phyloP scores from a whole-genome alignment of 306 rosid genomes.

The Acacia confusa region DNA sequence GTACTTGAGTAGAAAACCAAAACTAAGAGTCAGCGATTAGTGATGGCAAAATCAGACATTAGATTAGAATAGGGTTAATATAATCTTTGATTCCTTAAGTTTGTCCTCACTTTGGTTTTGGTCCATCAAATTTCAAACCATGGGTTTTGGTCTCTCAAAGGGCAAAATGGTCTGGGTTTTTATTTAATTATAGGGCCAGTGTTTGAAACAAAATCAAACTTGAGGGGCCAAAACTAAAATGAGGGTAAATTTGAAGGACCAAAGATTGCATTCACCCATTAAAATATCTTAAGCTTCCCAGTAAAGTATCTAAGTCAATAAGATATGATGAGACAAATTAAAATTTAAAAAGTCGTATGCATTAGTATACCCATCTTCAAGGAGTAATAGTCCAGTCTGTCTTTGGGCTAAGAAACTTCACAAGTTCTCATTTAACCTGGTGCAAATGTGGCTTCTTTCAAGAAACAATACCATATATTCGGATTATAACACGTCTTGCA shows the following conservation, averaged over 20 bases:
- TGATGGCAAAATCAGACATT: slow-evolving; percentile 15
- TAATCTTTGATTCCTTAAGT: too few relatives aligned
- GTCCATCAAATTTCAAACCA: too few relatives aligned
- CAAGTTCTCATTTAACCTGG: background rate
- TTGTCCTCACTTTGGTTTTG: too few relatives aligned
- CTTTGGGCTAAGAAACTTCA: background rate
- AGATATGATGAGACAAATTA: background rate
- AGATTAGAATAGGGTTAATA: background rate
- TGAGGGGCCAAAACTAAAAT: too few relatives aligned
- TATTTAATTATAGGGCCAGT: too few relatives aligned
- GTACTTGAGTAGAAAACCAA: background rate
- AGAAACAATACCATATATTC: background rate
- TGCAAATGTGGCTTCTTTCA: background rate
- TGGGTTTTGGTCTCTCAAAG: too few relatives aligned
- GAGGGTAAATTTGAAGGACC: too few relatives aligned
- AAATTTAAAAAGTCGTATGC: background rate
- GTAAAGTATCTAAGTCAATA: background rate
- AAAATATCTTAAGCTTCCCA: background rate
- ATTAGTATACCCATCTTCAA: slow-evolving; percentile 9
- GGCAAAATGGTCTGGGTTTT: too few relatives aligned
- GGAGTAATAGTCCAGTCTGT: background rate
- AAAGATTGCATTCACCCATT: too few relatives aligned
- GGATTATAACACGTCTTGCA: background rate
- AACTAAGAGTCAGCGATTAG: background rate
- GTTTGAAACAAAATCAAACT: too few relatives aligned